Evolutionary conservation across 345 rosid genomes (phyloP).

Genomic region (Syzygium grande): DNA sequence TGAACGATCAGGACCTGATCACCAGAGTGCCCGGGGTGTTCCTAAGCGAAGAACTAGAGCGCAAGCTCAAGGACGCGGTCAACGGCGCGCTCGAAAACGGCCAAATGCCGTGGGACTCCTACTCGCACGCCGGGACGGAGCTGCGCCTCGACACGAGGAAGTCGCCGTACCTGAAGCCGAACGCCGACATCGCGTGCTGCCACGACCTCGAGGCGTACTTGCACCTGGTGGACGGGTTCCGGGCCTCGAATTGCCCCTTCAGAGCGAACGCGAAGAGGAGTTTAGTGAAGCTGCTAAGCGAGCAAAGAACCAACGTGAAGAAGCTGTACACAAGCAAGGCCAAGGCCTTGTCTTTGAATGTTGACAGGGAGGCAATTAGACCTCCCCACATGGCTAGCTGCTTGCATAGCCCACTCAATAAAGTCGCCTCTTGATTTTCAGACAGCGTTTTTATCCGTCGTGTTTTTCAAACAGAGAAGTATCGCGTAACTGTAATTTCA

Average conservation of each 20-base stretch:
- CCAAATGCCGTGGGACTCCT: slow-evolving; percentile 19
- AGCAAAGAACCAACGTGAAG: slow-evolving; percentile 76
- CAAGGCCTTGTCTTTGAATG: slow-evolving; percentile 33
- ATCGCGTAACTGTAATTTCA: not conserved
- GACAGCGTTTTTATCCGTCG: not conserved
- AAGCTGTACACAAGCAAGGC: slow-evolving; percentile 73
- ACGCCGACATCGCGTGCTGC: slow-evolving; percentile 70
- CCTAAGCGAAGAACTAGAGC: slow-evolving; percentile 15
- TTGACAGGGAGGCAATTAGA: slow-evolving; percentile 25
- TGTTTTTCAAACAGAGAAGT: not conserved
- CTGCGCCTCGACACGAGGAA: slow-evolving; percentile 52
- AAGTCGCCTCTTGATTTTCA: not conserved
- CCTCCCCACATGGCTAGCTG: slow-evolving; percentile 17
- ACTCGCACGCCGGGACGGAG: slow-evolving; percentile 57
- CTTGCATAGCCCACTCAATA: slow-evolving; percentile 52
- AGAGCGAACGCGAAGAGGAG: slow-evolving; percentile 89
- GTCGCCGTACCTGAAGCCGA: slow-evolving; percentile 62
- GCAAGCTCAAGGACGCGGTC: slow-evolving; percentile 18
- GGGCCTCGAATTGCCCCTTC: slow-evolving; percentile 71
- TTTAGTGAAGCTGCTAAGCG: slow-evolving; percentile 54
- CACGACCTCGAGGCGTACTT: slow-evolving; percentile 81
- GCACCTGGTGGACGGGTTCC: slow-evolving; percentile 79
- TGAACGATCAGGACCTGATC: slow-evolving; percentile 72
- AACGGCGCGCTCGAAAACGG: not conserved
- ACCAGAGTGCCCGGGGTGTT: slow-evolving; percentile 73